Evolutionary conservation across 441 rosid species (phyloP).

Genomic region (Euphorbia schlechtendalii): DNA sequence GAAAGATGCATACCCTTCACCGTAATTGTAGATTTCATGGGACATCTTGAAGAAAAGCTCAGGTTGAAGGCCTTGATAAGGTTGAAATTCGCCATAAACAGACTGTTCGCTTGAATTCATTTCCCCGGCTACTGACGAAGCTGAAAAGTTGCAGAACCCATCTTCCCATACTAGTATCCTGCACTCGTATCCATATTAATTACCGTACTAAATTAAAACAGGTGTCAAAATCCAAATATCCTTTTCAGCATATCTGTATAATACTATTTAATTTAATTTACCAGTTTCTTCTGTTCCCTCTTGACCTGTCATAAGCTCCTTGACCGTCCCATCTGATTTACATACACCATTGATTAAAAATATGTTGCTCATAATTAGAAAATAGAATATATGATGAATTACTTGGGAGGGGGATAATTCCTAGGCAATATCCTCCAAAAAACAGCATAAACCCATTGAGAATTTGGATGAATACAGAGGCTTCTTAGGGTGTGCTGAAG

Average conservation of each 20-base stretch:
- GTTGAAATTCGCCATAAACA: constrained; percentile 57
- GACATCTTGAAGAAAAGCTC: constrained; percentile 99
- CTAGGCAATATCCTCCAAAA: constrained; percentile 99
- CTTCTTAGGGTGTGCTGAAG: constrained; percentile 95
- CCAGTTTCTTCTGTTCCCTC: constrained; percentile 98
- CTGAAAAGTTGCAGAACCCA: constrained; percentile 95
- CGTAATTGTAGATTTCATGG: constrained; percentile 97
- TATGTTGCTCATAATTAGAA: not conserved
- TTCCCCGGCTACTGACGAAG: constrained; percentile 54
- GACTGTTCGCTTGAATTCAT: constrained; percentile 45
- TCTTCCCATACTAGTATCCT: constrained; percentile 99
- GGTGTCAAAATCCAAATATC: not conserved
- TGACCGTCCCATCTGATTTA: constrained; percentile 94
- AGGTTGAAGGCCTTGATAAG: constrained; percentile 85
- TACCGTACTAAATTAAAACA: not conserved
- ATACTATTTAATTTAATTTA: constrained; percentile 20
- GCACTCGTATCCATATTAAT: constrained; percentile 1
- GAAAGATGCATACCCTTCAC: constrained; percentile 67
- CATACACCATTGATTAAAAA: too few species aligned
- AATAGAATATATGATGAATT: constrained; percentile 4
- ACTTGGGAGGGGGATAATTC: constrained; percentile 98
- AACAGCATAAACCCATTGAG: constrained; percentile 98
- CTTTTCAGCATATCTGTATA: too few species aligned
- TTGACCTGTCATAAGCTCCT: constrained; percentile 91
- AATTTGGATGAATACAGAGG: constrained; percentile 75